These are phyloP conservation scores for Alternaria longipes DNA, from an alignment of 2,329 filamentous ascomycete genomes.

Conservation along the genomic window DNA sequence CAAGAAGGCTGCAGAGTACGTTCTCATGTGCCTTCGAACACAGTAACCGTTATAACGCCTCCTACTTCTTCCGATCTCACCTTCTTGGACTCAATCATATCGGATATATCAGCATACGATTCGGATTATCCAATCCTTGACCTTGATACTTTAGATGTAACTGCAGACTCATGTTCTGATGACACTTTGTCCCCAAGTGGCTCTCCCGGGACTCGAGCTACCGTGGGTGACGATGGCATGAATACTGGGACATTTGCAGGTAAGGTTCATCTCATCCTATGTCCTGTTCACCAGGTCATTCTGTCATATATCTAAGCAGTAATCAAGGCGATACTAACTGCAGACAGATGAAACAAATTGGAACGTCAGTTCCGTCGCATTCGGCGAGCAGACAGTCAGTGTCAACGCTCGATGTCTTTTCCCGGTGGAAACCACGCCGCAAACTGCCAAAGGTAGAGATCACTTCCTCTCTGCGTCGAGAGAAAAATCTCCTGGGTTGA, in stretches of 20 bases:
- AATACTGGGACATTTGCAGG: neutral
- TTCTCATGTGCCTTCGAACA: neutral
- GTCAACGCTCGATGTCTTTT: neutral
- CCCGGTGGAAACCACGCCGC: neutral
- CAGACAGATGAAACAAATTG: neutral
- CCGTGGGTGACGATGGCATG: neutral
- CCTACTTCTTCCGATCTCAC: neutral
- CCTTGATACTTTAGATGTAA: neutral
- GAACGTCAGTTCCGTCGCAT: neutral
- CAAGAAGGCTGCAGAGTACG: neutral
- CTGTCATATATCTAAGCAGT: neutral
- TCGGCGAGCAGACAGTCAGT: neutral
- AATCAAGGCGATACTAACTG: neutral
- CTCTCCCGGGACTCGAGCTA: neutral
- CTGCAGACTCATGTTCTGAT: neutral
- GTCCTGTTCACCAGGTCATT: fast-evolving
- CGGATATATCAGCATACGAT: neutral
- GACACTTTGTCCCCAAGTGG: neutral
- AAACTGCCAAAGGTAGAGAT: neutral
- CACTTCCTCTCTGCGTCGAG: neutral
- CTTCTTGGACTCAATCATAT: neutral
- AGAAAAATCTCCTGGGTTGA: neutral
- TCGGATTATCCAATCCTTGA: neutral
- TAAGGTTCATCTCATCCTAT: neutral
- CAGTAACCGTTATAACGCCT: neutral